phyloP scores from a whole-genome alignment of 1,284 basidiomycete species.

The Cryptococcus sp. region DNA sequence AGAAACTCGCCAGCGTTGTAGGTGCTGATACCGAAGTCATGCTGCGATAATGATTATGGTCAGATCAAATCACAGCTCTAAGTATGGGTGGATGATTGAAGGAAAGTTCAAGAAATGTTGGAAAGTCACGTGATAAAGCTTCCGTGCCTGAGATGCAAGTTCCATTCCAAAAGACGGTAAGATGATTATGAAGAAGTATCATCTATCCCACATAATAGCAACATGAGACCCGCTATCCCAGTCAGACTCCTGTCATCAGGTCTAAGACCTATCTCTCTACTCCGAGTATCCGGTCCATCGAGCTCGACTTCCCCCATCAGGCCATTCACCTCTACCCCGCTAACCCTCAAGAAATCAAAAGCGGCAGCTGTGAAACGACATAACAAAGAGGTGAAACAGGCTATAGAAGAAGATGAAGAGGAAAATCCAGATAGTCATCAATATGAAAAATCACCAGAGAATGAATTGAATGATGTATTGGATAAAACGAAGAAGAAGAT shows the following conservation, averaged over 20 bases:
- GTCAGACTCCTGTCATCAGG: background rate
- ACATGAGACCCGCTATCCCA: no score
- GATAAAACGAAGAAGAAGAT: slow-evolving; percentile 33
- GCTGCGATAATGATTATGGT: background rate
- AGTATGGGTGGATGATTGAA: no score
- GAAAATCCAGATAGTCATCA: slow-evolving; percentile 11
- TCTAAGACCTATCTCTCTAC: background rate
- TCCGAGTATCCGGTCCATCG: background rate
- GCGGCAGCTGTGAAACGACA: slow-evolving; percentile 6
- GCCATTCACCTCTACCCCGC: slow-evolving; percentile 18
- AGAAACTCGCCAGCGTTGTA: slow-evolving; percentile 38
- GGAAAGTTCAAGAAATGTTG: no score
- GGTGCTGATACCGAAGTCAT: slow-evolving; percentile 41
- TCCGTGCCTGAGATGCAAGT: no score
- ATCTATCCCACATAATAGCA: no score
- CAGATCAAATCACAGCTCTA: no score
- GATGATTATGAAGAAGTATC: no score
- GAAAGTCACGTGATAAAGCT: no score
- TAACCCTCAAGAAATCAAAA: slow-evolving; percentile 30
- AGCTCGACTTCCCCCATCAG: background rate
- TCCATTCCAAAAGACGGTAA: no score
- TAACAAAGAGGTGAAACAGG: slow-evolving; percentile 12
- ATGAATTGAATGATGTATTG: slow-evolving; percentile 19
- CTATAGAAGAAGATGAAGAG: slow-evolving; percentile 11
- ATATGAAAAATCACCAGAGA: slow-evolving; percentile 13